These are phyloP conservation scores for Rehmannia glutinosa DNA, from an alignment of 257 asterid species.

Conservation along the genomic window DNA sequence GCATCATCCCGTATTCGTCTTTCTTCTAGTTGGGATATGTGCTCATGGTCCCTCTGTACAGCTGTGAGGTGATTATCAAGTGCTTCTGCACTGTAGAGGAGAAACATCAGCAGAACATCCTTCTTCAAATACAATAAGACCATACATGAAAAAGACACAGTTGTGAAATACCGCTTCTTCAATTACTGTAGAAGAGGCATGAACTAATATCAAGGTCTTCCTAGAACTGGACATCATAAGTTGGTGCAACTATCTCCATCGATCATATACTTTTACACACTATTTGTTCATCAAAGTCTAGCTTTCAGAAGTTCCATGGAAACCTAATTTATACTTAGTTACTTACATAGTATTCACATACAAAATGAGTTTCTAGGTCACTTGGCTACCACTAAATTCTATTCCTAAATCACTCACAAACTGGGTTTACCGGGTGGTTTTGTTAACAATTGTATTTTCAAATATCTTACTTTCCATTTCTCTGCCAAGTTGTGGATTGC, in stretches of 20 bases:
- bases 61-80: slow-evolving; percentile 86
- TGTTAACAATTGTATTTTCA: background rate
- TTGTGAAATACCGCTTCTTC: background rate
- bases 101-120: slow-evolving; percentile 19
- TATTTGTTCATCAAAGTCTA: background rate
- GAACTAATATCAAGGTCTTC: background rate
- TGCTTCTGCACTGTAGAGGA: slow-evolving; percentile 74
- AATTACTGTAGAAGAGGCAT: background rate
- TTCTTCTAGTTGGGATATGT: slow-evolving; percentile 84
- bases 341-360: background rate
- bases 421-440: background rate
- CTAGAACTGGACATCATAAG: background rate
- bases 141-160: background rate
- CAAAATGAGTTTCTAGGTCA: background rate
- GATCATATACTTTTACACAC: background rate
- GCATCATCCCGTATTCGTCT: slow-evolving; percentile 87
- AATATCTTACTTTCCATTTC: background rate
- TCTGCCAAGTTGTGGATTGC: background rate
- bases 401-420: background rate
- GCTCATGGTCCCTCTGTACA: slow-evolving; percentile 88
- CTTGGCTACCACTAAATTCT: background rate
- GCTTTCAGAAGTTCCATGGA: background rate
- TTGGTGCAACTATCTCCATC: background rate
- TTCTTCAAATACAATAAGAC: slow-evolving; percentile 7
- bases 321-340: background rate